Conservation (phyloP, 441 rosid genomes). For the Gossypium trilobum region DNA sequence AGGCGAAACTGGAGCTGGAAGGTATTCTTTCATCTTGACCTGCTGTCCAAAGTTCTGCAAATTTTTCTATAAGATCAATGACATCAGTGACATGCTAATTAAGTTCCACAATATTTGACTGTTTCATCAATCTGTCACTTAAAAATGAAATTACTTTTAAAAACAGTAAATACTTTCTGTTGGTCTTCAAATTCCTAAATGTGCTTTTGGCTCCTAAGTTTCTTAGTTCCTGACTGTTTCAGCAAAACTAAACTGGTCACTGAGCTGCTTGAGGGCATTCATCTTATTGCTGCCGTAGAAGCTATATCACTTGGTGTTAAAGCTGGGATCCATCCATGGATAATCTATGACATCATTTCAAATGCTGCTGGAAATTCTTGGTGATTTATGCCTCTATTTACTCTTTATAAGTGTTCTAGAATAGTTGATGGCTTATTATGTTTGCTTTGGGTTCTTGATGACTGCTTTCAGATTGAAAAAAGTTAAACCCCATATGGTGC, state of each 20-base stretch:
- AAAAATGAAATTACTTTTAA: neutral
- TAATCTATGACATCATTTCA: constrained; percentile 81
- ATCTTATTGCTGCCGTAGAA: constrained; percentile 80
- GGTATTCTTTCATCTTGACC: constrained; percentile 42
- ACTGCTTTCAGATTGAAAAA: constrained; percentile 5
- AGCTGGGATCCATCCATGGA: constrained; percentile 83
- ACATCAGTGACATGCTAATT: neutral
- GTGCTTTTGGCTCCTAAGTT: neutral
- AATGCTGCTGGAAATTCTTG: constrained; percentile 98
- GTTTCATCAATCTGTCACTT: neutral
- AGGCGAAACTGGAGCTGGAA: constrained; percentile 77
- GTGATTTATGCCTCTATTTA: constrained; percentile 27
- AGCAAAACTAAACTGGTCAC: constrained; percentile 74
- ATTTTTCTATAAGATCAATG: neutral
- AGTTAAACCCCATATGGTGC: neutral
- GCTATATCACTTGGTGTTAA: constrained; percentile 71
- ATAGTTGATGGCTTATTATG: neutral
- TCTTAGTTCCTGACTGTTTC: constrained; percentile 17
- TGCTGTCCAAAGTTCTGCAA: neutral
- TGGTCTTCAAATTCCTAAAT: neutral
- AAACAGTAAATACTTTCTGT: neutral
- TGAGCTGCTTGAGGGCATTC: constrained; percentile 81
- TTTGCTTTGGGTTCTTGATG: constrained; percentile 1
- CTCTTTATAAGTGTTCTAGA: constrained; percentile 4
- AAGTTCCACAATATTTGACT: neutral